phyloP scores from a whole-genome alignment of 2,329 filamentous ascomycete genomes.

The Orbilia ellipsospora region DNA sequence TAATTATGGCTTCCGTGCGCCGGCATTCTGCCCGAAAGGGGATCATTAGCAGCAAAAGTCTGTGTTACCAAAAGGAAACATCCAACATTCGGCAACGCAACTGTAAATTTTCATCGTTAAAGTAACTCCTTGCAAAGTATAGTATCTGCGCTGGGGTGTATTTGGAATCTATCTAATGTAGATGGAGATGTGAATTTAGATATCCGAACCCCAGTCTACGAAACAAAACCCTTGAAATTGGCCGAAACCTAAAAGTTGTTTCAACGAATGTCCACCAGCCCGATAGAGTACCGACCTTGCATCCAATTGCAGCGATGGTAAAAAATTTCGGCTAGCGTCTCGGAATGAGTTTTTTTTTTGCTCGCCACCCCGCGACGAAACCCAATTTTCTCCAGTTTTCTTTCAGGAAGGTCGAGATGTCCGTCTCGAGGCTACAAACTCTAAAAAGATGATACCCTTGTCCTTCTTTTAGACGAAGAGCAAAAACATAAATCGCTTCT shows the following conservation, averaged over 20 bases:
- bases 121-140: too few species aligned
- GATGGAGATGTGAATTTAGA: background rate
- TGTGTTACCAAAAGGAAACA: background rate
- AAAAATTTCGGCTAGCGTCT: slow-evolving; percentile 3
- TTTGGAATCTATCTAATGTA: background rate
- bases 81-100: slow-evolving; percentile 10
- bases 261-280: slow-evolving; percentile 3
- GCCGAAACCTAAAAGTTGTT: background rate
- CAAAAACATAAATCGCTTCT: slow-evolving; percentile 34
- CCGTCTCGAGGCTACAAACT: too few species aligned
- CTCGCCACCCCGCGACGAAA: slow-evolving; percentile 7
- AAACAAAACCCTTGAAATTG: too few species aligned
- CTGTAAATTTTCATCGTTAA: background rate
- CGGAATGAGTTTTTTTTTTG: background rate
- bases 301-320: background rate
- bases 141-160: background rate
- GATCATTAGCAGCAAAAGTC: background rate
- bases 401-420: too few species aligned
- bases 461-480: background rate
- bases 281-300: background rate
- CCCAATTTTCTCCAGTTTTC: background rate
- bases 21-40: slow-evolving; percentile 20
- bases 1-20: background rate
- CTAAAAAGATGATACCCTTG: too few species aligned
- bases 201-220: background rate